Percentiles rank a stretch among this genome's conserved stretches.
These are phyloP conservation scores for Straminergon stramineum DNA, from an alignment of 225 moss, liverwort and hornwort species.

Conservation along the genomic window DNA sequence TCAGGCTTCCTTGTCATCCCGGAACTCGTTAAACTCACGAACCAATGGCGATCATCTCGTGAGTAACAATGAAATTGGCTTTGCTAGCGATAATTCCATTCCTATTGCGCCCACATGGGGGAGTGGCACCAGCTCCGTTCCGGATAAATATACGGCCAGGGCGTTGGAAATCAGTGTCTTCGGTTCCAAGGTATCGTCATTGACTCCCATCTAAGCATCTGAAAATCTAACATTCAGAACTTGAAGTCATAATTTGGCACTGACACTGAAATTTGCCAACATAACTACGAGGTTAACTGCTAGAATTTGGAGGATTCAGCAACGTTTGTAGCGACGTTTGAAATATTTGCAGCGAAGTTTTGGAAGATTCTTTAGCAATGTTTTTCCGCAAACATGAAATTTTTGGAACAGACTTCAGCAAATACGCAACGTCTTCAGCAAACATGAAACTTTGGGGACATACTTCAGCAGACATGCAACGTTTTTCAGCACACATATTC, in stretches of 20 bases:
- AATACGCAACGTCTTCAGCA: not conserved
- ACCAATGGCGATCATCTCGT: not conserved
- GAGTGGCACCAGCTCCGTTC: slow-evolving; percentile 9
- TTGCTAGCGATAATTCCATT: slow-evolving; percentile 16
- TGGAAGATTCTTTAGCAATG: not conserved
- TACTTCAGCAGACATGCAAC: not conserved
- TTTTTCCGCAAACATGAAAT: not conserved
- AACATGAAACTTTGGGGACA: no score
- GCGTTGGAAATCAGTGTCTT: slow-evolving; percentile 79
- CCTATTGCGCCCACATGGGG: slow-evolving; percentile 11
- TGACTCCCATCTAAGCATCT: not conserved
- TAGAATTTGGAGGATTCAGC: not conserved
- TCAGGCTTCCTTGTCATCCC: slow-evolving; percentile 7
- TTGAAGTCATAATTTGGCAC: not conserved
- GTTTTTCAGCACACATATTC: not conserved
- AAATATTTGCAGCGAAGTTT: not conserved
- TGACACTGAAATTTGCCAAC: not conserved
- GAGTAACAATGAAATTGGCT: slow-evolving; percentile 12
- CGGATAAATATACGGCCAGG: slow-evolving; percentile 50
- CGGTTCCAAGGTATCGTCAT: slow-evolving; percentile 52
- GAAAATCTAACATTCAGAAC: not conserved
- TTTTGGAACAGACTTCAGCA: not conserved
- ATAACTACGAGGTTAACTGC: not conserved
- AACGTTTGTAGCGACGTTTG: not conserved
- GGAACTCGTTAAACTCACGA: slow-evolving; percentile 14